phyloP scores from a whole-genome alignment of 441 rosid species.

The Francoa sonchifolia region DNA sequence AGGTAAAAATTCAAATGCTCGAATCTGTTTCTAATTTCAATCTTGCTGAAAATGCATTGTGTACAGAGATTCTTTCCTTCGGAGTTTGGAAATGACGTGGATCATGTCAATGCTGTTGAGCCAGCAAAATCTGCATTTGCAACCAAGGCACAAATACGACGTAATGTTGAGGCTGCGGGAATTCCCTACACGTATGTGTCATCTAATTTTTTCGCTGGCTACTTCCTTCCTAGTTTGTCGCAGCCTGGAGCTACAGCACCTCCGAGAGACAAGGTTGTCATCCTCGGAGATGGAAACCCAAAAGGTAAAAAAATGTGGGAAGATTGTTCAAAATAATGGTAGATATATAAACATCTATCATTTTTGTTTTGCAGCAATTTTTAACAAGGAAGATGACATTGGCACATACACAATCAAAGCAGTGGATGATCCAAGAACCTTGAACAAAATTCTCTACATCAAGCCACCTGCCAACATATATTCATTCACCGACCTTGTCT shows the following conservation, averaged over 20 bases:
- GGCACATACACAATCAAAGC: slow-evolving; percentile 46
- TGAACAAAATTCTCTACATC: slow-evolving; percentile 48
- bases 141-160: slow-evolving; percentile 26
- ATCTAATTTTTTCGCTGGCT: slow-evolving; percentile 37
- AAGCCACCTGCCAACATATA: slow-evolving; percentile 37
- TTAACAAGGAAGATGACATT: slow-evolving; percentile 47
- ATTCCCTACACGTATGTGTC: slow-evolving; percentile 43
- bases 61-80: slow-evolving; percentile 41
- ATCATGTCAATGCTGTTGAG: slow-evolving; percentile 30
- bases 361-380: slow-evolving; percentile 24
- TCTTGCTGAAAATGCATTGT: not conserved
- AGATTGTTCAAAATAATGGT: too few relatives aligned
- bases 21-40: not conserved
- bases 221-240: slow-evolving; percentile 34
- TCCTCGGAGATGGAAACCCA: slow-evolving; percentile 50
- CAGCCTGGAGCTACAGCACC: slow-evolving; percentile 39
- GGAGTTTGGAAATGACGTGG: slow-evolving; percentile 48
- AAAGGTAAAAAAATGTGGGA: too few relatives aligned
- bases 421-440: slow-evolving; percentile 55
- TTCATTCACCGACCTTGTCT: slow-evolving; percentile 44
- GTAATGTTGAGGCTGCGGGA: slow-evolving; percentile 28
- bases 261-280: slow-evolving; percentile 41
- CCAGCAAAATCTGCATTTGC: slow-evolving; percentile 32
- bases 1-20: slow-evolving; percentile 11
- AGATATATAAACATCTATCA: too few relatives aligned